Conservation (phyloP, 2,329 filamentous ascomycete genomes). For the Aspergillus aculeatinus region DNA sequence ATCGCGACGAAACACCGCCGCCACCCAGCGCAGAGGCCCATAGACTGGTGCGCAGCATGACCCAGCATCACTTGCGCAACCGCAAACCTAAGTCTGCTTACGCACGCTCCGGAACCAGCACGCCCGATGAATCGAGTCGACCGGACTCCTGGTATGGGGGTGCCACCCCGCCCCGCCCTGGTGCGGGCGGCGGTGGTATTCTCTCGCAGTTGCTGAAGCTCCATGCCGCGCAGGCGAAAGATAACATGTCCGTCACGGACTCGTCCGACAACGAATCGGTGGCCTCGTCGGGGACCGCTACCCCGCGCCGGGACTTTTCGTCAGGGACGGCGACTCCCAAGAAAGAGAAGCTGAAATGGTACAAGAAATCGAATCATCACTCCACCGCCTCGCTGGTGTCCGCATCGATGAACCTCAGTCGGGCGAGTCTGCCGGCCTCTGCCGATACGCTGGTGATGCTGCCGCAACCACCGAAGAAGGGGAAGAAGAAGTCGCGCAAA, state of each 20-base stretch:
- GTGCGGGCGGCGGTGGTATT: conserved; percentile 54
- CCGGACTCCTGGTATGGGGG: conserved; percentile 6
- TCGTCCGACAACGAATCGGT: conserved; percentile 32
- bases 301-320: conserved; percentile 18
- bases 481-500: conserved; percentile 23
- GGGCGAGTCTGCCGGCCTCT: conserved; percentile 30
- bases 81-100: conserved; percentile 34
- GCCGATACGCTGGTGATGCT: conserved; percentile 24
- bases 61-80: conserved; percentile 26
- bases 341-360: conserved; percentile 44
- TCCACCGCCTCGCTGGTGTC: conserved; percentile 41
- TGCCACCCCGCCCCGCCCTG: conserved; percentile 17
- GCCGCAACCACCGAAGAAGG: conserved; percentile 19
- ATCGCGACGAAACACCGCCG: conserved; percentile 21
- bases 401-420: conserved; percentile 39
- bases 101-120: conserved; percentile 33
- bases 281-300: conserved; percentile 29
- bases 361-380: conserved; percentile 39
- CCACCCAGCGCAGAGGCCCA: conserved; percentile 37
- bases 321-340: conserved; percentile 36
- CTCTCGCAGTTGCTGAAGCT: conserved; percentile 70
- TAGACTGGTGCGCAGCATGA: conserved; percentile 39
- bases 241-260: conserved; percentile 30
- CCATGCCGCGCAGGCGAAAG: conserved; percentile 54
- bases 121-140: conserved; percentile 26